Evolutionary conservation across 352 stramenopile genomes (phyloP).

Genomic region (Phytopythium kandeliae): DNA sequence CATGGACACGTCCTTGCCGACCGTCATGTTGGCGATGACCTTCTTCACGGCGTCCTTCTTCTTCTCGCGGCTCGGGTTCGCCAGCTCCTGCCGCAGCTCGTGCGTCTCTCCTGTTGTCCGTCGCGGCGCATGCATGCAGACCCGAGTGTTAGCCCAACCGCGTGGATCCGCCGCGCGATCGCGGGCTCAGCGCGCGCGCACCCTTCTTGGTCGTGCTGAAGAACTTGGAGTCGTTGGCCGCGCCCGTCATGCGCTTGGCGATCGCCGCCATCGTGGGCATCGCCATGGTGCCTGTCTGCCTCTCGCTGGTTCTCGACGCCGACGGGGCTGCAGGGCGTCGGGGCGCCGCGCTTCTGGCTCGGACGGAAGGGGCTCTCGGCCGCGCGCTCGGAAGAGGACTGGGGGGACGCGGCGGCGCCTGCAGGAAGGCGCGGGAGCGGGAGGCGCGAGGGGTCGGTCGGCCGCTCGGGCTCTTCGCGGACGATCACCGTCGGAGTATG

Average conservation of each 20-base stretch:
- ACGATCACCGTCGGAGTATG: background rate
- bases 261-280: slow-evolving; percentile 87
- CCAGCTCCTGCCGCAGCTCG: slow-evolving; percentile 96
- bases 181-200: slow-evolving; percentile 6
- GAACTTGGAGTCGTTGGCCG: slow-evolving; percentile 96
- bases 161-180: no score
- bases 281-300: slow-evolving; percentile 31
- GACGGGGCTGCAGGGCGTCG: background rate
- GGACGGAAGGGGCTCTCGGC: background rate
- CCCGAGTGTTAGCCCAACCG: background rate
- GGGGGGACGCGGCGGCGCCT: background rate
- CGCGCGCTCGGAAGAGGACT: background rate
- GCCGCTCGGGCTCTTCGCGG: background rate
- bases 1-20: slow-evolving; percentile 98
- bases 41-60: slow-evolving; percentile 99
- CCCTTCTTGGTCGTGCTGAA: slow-evolving; percentile 99
- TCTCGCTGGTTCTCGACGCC: background rate
- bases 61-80: slow-evolving; percentile 94
- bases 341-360: background rate
- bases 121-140: background rate
- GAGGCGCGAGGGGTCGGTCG: slow-evolving; percentile 1
- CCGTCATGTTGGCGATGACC: slow-evolving; percentile 99
- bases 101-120: slow-evolving; percentile 87
- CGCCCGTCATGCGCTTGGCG: slow-evolving; percentile 84
- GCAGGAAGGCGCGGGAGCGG: background rate